Base-by-base conservation (phyloP, 106 monocot species). In the Allium sativum region DNA sequence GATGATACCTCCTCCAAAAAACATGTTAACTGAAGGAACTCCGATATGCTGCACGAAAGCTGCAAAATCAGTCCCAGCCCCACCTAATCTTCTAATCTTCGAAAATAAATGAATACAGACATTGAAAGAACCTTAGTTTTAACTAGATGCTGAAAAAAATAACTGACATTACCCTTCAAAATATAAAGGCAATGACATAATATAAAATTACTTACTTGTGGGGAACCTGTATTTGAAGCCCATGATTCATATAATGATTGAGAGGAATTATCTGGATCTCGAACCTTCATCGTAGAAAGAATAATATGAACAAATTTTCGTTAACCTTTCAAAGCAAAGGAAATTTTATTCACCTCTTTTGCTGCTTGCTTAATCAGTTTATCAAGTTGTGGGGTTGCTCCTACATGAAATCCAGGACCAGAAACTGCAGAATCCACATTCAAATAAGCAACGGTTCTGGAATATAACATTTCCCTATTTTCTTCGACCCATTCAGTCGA, bases 401-500 rank as follows among this genome's bases (percentile, higher is more conserved):
- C 41, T 10, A 68, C 69, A 72, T 72, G 52, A 50, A 88, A 83
- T 61, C 79, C 83, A 63, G 79, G 77, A 44, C 88, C 88, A 69
- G 47, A 21, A 4, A 80, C 88, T 31, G 74, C 70, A 62, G 47
- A 65, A 42, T 88, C 88, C 48, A 80, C 77, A 57, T 88, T 88
- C 8, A 88, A 62, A 72, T 88, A 88, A 48, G 83, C 83, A 68
- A 88, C 64, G 45, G 83, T 77, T 53, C 83, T 77, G 9, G 77
- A 80, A 41, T 73, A 44, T 62, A 88, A 74, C 55, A 77, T 62
- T 50, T 80, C 88, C 55, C 72, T 71, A 61, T 88, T 83, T 18
- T 83, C 80, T 69, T 88, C 88, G 65, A 80, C 88, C 88, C 88
- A 88, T 62, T 88, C 88, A 44, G 88, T 88, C 15, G 88, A 88